Evolutionary conservation across 371 early-diverging fungal genomes (phyloP).

Genomic region (Entomophthora muscae): DNA sequence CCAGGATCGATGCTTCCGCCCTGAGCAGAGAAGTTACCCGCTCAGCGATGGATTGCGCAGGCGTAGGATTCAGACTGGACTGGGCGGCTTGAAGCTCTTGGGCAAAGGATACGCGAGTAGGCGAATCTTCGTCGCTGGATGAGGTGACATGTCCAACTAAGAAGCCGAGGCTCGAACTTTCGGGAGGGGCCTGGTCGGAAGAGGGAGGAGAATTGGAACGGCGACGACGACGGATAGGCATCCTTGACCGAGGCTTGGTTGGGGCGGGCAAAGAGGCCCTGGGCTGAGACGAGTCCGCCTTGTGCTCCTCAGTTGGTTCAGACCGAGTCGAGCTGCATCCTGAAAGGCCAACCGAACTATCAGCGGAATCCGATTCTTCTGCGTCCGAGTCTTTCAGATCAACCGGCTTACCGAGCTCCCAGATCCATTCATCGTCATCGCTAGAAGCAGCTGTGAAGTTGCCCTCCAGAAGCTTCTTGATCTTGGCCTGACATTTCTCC

Average conservation of each 20-base stretch:
- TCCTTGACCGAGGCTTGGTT: not conserved
- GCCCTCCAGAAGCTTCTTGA: not conserved
- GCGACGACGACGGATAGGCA: not conserved
- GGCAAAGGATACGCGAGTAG: not conserved
- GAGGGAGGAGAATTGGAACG: not conserved
- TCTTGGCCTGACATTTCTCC: not conserved
- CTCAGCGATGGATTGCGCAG: not conserved
- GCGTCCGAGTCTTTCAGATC: not conserved
- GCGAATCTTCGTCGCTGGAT: not conserved
- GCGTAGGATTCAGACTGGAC: not conserved
- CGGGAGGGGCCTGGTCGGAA: not conserved
- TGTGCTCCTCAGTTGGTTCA: too few species aligned
- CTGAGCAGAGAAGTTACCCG: not conserved
- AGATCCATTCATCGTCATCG: not conserved
- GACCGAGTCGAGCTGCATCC: too few species aligned
- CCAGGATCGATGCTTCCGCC: not conserved
- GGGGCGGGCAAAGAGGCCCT: not conserved
- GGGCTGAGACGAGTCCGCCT: not conserved
- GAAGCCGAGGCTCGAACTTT: not conserved
- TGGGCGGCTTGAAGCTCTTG: not conserved
- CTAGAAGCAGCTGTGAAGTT: not conserved
- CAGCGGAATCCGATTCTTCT: not conserved
- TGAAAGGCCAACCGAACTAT: too few species aligned
- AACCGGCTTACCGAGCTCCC: not conserved
- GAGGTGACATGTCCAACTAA: not conserved